phyloP scores from a whole-genome alignment of 495 filamentous ascomycete genomes.

The Sabuloglossum arenarium region DNA sequence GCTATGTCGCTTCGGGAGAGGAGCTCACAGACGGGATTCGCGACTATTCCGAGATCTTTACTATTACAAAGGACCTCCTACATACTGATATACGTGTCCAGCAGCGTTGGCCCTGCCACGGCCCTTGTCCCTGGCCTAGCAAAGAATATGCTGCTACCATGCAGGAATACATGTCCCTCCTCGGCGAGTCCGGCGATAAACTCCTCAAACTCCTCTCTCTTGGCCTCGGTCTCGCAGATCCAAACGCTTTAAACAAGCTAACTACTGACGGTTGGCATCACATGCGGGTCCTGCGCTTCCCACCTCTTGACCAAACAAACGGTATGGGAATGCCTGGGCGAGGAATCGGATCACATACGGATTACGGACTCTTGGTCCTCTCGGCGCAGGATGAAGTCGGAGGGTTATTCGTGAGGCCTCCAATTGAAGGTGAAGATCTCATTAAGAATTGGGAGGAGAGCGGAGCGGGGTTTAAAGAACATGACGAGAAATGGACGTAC shows the following conservation, averaged over 20 bases:
- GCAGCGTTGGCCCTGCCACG: conserved; percentile 23
- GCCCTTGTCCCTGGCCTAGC: conserved; percentile 24
- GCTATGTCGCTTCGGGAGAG: conserved; percentile 27
- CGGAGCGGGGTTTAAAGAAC: conserved; percentile 21
- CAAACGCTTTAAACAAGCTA: neutral
- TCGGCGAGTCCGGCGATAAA: neutral
- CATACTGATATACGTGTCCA: conserved; percentile 16
- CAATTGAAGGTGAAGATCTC: conserved; percentile 15
- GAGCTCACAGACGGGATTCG: conserved; percentile 23
- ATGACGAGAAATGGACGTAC: conserved; percentile 22
- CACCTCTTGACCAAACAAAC: conserved; percentile 19
- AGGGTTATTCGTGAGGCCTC: conserved; percentile 24
- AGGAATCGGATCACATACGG: conserved; percentile 26
- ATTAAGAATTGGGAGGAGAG: conserved; percentile 24
- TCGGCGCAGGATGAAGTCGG: conserved; percentile 24
- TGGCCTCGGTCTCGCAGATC: neutral
- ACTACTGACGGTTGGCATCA: conserved; percentile 15
- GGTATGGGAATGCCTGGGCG: conserved; percentile 23
- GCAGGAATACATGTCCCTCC: neutral
- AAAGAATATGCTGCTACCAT: conserved; percentile 3
- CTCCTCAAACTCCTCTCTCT: neutral
- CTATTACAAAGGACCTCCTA: conserved; percentile 22
- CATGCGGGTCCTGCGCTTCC: conserved; percentile 23
- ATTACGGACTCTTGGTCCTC: conserved; percentile 25
- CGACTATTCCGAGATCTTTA: conserved; percentile 28